Percentiles rank a stretch among this genome's conserved stretches.
phyloP scores from a whole-genome alignment of 2,329 filamentous ascomycete genomes.

The Trichoderma hamatum region DNA sequence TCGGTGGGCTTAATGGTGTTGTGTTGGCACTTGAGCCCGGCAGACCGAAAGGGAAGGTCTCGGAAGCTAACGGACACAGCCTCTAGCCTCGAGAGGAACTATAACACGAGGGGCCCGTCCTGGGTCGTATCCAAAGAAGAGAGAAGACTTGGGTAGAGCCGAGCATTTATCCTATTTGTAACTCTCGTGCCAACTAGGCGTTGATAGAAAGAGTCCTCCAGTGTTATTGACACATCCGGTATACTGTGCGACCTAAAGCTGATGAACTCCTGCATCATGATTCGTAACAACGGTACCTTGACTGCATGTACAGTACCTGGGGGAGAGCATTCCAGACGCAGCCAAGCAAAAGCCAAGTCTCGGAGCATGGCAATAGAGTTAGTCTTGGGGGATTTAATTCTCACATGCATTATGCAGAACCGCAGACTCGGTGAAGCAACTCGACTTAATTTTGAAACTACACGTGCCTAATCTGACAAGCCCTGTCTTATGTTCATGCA shows the following conservation, averaged over 20 bases:
- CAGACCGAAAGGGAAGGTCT: background rate
- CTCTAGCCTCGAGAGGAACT: background rate
- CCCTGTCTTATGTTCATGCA: background rate
- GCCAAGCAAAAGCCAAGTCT: background rate
- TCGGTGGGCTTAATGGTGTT: background rate
- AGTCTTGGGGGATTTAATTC: background rate
- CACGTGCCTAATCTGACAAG: background rate
- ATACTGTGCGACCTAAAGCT: background rate
- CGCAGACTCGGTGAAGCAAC: background rate
- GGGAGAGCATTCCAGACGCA: background rate
- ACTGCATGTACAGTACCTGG: background rate
- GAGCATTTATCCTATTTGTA: background rate
- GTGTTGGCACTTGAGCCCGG: background rate
- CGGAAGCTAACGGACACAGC: background rate
- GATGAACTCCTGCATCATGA: background rate
- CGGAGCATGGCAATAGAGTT: conserved; percentile 1
- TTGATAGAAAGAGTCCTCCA: background rate
- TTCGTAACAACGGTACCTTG: background rate
- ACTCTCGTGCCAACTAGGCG: background rate
- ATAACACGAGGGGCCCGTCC: background rate
- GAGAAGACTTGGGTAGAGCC: background rate
- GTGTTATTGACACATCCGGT: background rate
- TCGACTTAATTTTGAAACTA: background rate
- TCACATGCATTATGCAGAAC: background rate
- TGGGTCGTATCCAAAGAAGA: background rate